These are phyloP conservation scores for Sugiyamaella americana DNA, from an alignment of 805 yeast genomes.

Conservation along the genomic window DNA sequence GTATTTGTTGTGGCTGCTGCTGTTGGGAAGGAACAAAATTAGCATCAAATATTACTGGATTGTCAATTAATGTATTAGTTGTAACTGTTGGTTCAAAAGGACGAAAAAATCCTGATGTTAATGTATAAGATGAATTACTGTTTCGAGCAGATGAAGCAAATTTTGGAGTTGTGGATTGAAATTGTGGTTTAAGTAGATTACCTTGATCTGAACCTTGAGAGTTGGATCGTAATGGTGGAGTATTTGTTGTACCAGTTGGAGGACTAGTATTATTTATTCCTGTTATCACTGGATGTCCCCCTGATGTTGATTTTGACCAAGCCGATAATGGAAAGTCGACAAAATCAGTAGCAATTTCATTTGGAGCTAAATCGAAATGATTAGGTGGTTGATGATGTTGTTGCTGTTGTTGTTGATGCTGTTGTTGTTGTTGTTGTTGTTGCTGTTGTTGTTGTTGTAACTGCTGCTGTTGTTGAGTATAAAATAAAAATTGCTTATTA, in stretches of 20 bases:
- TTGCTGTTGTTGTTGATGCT: not conserved
- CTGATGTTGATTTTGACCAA: not conserved
- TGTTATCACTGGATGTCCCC: too few species aligned
- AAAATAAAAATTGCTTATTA: not conserved
- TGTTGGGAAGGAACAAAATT: not conserved
- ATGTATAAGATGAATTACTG: conserved; percentile 1
- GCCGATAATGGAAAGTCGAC: conserved; percentile 3
- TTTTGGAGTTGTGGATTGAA: conserved; percentile 3
- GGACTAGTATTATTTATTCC: too few species aligned
- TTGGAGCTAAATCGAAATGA: not conserved
- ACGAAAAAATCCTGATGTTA: not conserved
- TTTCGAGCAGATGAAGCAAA: conserved; percentile 1
- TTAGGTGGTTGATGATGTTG: not conserved
- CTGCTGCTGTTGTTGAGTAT: conserved; percentile 3
- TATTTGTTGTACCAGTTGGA: conserved; percentile 2
- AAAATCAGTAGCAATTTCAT: not conserved
- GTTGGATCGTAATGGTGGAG: conserved; percentile 11
- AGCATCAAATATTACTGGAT: not conserved
- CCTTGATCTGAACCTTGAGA: conserved; percentile 8
- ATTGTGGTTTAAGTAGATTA: conserved; percentile 1
- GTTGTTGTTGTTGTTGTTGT: conserved; percentile 3
- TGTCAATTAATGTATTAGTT: not conserved
- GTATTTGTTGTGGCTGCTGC: not conserved
- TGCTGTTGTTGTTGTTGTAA: not conserved
- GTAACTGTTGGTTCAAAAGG: conserved; percentile 2